These are phyloP conservation scores for Coniochaeta hoffmannii DNA, from an alignment of 2,329 filamentous ascomycete genomes.

Conservation along the genomic window DNA sequence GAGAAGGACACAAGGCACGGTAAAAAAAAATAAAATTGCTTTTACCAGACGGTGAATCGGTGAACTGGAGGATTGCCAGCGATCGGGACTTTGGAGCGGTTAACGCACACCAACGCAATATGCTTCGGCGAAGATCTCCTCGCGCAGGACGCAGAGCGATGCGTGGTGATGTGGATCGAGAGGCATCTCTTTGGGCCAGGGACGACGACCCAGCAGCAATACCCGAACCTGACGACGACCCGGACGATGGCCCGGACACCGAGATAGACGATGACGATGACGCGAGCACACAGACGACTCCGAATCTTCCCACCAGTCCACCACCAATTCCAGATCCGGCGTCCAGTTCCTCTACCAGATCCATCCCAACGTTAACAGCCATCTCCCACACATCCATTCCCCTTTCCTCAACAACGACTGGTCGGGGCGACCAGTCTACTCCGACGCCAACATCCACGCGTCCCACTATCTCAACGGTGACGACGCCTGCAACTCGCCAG, in stretches of 20 bases:
- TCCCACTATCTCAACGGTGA: not conserved
- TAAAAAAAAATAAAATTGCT: no score
- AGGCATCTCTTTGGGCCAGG: not conserved
- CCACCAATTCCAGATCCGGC: not conserved
- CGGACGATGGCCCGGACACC: not conserved
- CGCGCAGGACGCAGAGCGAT: not conserved
- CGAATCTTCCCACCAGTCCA: constrained; percentile 3
- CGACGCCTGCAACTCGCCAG: not conserved
- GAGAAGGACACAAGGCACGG: no score
- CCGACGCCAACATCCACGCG: not conserved
- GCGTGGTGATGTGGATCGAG: not conserved
- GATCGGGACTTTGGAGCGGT: no score
- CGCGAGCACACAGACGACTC: constrained; percentile 9
- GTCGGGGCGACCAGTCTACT: not conserved
- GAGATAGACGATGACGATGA: constrained; percentile 2
- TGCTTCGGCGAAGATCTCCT: not conserved
- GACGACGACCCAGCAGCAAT: not conserved
- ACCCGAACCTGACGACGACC: not conserved
- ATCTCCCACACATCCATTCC: not conserved
- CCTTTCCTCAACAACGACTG: not conserved
- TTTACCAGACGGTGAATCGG: no score
- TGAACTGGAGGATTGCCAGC: no score
- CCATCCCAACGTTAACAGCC: not conserved
- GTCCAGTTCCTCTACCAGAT: not conserved
- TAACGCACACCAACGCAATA: not conserved